A percentile compares a stretch with the other conserved stretches of the same genome.
phyloP scores from a whole-genome alignment of 2,329 filamentous ascomycete genomes.

The Macroventuria anomochaeta region DNA sequence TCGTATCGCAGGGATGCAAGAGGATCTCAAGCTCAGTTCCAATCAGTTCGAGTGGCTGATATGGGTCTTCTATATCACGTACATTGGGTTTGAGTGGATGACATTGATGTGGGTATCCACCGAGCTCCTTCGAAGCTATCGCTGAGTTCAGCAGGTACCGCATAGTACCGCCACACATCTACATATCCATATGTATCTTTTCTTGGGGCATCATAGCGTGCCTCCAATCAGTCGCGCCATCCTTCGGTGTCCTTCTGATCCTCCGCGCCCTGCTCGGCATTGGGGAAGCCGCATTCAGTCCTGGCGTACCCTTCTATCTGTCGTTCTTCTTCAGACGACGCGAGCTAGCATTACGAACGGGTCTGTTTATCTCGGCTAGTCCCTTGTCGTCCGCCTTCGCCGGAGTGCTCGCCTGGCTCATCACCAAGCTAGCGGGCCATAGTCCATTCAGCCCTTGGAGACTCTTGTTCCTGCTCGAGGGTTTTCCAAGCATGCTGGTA shows the following conservation, averaged over 20 bases:
- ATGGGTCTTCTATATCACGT: slow-evolving; percentile 69
- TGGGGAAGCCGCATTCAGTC: slow-evolving; percentile 67
- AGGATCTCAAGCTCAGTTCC: slow-evolving; percentile 62
- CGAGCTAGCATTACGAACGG: slow-evolving; percentile 84
- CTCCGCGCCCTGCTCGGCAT: slow-evolving; percentile 65
- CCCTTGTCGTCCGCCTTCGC: slow-evolving; percentile 71
- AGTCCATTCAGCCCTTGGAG: slow-evolving; percentile 81
- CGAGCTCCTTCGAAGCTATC: background rate
- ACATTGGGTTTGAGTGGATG: slow-evolving; percentile 71
- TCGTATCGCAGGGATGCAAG: slow-evolving; percentile 64
- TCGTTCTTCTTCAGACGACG: slow-evolving; percentile 68
- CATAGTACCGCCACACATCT: slow-evolving; percentile 65
- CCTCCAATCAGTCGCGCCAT: slow-evolving; percentile 63
- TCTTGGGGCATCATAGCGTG: slow-evolving; percentile 82
- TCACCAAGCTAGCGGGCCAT: slow-evolving; percentile 70
- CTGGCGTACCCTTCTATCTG: slow-evolving; percentile 69
- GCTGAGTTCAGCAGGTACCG: slow-evolving; percentile 53
- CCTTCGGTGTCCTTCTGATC: slow-evolving; percentile 64
- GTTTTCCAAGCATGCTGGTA: slow-evolving; percentile 80
- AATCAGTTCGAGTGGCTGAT: slow-evolving; percentile 67
- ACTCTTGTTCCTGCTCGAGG: slow-evolving; percentile 83
- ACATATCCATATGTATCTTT: slow-evolving; percentile 69
- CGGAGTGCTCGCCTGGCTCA: slow-evolving; percentile 78
- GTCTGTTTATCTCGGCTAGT: slow-evolving; percentile 81
- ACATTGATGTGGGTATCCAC: slow-evolving; percentile 58